phyloP scores from a whole-genome alignment of 495 filamentous ascomycete species.

The Chaetomium fimeti region DNA sequence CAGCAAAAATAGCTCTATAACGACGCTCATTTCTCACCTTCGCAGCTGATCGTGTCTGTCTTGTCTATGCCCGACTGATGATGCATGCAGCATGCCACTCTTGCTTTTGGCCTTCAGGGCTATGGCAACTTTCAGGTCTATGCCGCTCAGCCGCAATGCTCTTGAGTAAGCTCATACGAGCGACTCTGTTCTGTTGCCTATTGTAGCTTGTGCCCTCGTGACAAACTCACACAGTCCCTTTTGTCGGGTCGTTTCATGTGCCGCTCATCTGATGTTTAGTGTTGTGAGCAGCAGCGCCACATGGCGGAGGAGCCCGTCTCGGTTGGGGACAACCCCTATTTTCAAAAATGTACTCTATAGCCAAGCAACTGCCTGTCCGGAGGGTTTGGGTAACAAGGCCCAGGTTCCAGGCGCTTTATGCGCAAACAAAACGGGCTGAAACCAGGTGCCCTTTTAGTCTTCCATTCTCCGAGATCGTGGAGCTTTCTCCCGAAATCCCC shows the following conservation, averaged over 20 bases:
- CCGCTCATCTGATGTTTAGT: slow-evolving; percentile 2
- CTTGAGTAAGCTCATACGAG: background rate
- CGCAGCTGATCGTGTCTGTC: background rate
- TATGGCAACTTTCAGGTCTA: background rate
- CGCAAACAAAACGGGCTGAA: background rate
- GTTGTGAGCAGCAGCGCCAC: background rate
- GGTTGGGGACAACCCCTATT: background rate
- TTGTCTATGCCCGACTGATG: background rate
- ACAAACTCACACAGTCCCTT: too few relatives aligned
- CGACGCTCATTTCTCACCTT: background rate
- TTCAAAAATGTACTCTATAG: background rate
- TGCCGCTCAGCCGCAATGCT: background rate
- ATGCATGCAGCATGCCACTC: background rate
- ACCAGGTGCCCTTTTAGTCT: background rate
- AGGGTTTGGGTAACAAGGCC: background rate
- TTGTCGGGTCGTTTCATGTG: slow-evolving; percentile 7
- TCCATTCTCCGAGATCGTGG: background rate
- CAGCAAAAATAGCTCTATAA: background rate
- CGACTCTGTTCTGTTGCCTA: background rate
- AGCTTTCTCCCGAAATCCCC: background rate
- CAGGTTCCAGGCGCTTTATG: background rate
- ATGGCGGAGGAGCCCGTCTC: background rate
- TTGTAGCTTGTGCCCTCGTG: background rate
- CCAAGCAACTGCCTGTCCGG: background rate
- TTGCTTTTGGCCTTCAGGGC: background rate